These are phyloP conservation scores for Colletotrichum salicis DNA, from an alignment of 2,329 filamentous ascomycete species.

Conservation along the genomic window DNA sequence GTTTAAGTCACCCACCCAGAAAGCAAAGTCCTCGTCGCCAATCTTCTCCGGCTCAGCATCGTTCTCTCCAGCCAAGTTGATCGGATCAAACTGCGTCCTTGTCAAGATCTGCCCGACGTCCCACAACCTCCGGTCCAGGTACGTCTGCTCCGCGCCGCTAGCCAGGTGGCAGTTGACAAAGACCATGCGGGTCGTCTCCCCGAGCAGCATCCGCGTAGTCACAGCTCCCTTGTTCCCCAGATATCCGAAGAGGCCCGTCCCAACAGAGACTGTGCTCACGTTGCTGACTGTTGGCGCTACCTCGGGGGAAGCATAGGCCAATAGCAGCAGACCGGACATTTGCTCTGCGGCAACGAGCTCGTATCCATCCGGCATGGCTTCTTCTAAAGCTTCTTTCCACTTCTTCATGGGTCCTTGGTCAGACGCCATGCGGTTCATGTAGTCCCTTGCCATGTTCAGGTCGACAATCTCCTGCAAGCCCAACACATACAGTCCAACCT, in stretches of 20 bases:
- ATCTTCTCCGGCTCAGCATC: conserved; percentile 76
- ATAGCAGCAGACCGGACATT: conserved; percentile 83
- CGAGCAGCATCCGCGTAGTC: conserved; percentile 81
- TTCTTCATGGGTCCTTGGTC: conserved; percentile 77
- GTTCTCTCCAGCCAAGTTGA: conserved; percentile 72
- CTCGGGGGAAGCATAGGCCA: conserved; percentile 86
- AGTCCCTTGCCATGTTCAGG: conserved; percentile 81
- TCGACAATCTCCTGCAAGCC: conserved; percentile 94
- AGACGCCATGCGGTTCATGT: conserved; percentile 76
- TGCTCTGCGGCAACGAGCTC: conserved; percentile 82
- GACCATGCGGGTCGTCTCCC: conserved; percentile 87
- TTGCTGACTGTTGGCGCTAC: conserved; percentile 80
- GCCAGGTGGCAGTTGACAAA: conserved; percentile 94
- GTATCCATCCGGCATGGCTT: conserved; percentile 81
- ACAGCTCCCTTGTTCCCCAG: conserved; percentile 97
- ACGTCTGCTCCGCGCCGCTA: conserved; percentile 81
- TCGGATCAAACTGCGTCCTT: conserved; percentile 81
- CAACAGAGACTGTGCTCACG: conserved; percentile 84
- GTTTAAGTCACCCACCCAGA: conserved; percentile 97
- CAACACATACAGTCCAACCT: conserved; percentile 90
- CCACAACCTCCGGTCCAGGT: conserved; percentile 88
- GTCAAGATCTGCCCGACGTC: conserved; percentile 82
- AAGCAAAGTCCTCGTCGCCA: conserved; percentile 91
- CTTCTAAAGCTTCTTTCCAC: conserved; percentile 83
- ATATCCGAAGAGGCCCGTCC: conserved; percentile 90